Conservation (phyloP, 1,284 basidiomycete genomes). For the Coniophora puteana region DNA sequence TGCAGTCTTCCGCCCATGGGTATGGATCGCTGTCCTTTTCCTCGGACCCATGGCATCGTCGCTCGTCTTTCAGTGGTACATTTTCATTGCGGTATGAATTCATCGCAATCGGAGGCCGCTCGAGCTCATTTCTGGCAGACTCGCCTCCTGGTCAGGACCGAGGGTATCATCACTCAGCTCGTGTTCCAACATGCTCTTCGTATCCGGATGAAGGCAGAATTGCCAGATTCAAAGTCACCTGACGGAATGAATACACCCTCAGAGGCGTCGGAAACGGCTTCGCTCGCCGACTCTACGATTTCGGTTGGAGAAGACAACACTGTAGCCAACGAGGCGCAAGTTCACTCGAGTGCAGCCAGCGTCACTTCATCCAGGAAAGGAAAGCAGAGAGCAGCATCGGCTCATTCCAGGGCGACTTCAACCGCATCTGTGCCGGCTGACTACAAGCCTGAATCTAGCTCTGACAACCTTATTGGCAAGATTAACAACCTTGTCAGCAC, state of each 20-base stretch:
- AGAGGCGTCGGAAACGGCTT: not conserved
- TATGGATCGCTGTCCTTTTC: constrained; percentile 19
- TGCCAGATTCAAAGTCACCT: too few species aligned
- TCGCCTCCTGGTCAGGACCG: constrained; percentile 18
- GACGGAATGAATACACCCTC: too few species aligned
- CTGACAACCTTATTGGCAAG: too few species aligned
- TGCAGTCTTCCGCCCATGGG: constrained; percentile 18
- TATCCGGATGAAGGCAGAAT: constrained; percentile 47
- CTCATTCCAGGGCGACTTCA: too few species aligned
- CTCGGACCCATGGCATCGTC: constrained; percentile 38
- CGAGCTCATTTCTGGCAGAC: constrained; percentile 15
- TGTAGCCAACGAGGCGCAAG: not conserved
- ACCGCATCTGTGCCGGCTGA: too few species aligned
- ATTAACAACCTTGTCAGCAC: constrained; percentile 57
- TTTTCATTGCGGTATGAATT: constrained; percentile 22
- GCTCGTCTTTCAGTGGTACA: constrained; percentile 35
- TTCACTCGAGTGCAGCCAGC: not conserved
- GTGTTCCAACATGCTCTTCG: constrained; percentile 57
- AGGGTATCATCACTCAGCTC: constrained; percentile 53
- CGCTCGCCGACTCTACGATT: not conserved
- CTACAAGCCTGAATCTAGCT: too few species aligned
- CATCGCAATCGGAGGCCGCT: not conserved
- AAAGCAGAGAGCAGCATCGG: not conserved
- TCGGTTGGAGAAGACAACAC: not conserved
- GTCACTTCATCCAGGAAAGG: not conserved